Conservation (phyloP, 306 rosid species). For the Prinsepia uniflora region DNA sequence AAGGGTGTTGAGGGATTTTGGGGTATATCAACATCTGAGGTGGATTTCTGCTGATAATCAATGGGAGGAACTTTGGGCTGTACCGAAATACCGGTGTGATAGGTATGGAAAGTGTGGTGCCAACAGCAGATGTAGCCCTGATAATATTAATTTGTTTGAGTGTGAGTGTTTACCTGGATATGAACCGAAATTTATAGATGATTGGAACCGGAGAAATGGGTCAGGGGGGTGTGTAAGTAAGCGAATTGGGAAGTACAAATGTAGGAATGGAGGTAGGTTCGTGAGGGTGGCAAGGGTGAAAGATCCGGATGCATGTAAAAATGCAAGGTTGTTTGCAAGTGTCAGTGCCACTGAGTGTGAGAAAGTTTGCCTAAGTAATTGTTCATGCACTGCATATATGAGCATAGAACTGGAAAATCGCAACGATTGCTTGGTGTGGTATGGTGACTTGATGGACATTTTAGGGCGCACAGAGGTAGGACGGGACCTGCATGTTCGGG, state of each 20-base stretch:
- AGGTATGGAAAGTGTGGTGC: conserved; percentile 41
- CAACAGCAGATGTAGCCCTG: conserved; percentile 43
- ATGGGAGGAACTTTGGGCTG: conserved; percentile 23
- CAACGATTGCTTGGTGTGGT: conserved; percentile 47
- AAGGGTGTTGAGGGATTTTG: not conserved
- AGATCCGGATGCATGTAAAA: conserved; percentile 38
- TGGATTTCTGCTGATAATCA: not conserved
- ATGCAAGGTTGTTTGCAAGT: conserved; percentile 19
- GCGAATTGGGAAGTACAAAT: conserved; percentile 8
- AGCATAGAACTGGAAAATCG: conserved; percentile 18
- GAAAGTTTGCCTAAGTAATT: conserved; percentile 38
- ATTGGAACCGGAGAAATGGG: conserved; percentile 39
- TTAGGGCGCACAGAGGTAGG: conserved; percentile 31
- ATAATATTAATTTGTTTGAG: conserved; percentile 15
- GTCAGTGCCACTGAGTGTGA: conserved; percentile 29
- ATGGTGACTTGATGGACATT: conserved; percentile 42
- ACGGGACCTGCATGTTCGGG: conserved; percentile 41
- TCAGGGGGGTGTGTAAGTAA: conserved; percentile 56
- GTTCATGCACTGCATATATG: conserved; percentile 49
- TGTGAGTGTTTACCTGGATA: conserved; percentile 55
- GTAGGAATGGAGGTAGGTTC: conserved; percentile 53
- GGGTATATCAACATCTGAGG: not conserved
- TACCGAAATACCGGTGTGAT: conserved; percentile 37
- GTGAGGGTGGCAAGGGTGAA: conserved; percentile 32
- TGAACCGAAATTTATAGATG: conserved; percentile 30